Evolutionary conservation across 1,139 yeast genomes (phyloP), one percentile per base, ranked within the genome.

Genomic region (Kazachstania sp.): DNA sequence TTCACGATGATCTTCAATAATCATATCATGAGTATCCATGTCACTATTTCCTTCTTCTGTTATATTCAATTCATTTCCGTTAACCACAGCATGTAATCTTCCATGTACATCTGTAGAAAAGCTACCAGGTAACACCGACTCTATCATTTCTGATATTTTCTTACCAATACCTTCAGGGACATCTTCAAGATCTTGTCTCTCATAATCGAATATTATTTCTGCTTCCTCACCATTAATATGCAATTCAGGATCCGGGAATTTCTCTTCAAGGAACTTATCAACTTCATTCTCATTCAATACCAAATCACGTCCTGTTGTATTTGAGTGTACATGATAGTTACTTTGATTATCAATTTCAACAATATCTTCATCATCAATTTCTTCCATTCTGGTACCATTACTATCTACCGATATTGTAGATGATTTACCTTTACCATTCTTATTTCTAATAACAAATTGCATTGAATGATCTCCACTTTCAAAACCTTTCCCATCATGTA

Each of bases 191-290:
- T 52, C 57, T 39, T 58, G 57, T 2, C 58, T 54, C 30, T 58
- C 64, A 43, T 59, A 61, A 45, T 63, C 66, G 48, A 63, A 63
- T 37, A 61, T 56, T 39, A 61, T 54, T 42, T 62, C 64, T 4
- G 60, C 61, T 30, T 60, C 62, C 18, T 54, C 58, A 13, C 52
- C 60, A 38, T 56, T 55, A 11, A 60, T 46, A 43, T 54, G 60
- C 23, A 59, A 41, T 44, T 58, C 62, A 13, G 63, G 56, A 37
- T 58, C 60, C 6, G 51, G 53, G 31, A 53, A 46, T 30, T 49
- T 51, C 35, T 51, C 53, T n/a, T 45, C 51, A 4, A 50, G 39
- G 16, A 51, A 46, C n/a, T 39, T 43, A 15, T 28, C 37, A 31
- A 43, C 43, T 4, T 39, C 46, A 15, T 41, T 23, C 15, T 40